Conservation (phyloP, 164 flowering plant species). For the Malania oleifera region DNA sequence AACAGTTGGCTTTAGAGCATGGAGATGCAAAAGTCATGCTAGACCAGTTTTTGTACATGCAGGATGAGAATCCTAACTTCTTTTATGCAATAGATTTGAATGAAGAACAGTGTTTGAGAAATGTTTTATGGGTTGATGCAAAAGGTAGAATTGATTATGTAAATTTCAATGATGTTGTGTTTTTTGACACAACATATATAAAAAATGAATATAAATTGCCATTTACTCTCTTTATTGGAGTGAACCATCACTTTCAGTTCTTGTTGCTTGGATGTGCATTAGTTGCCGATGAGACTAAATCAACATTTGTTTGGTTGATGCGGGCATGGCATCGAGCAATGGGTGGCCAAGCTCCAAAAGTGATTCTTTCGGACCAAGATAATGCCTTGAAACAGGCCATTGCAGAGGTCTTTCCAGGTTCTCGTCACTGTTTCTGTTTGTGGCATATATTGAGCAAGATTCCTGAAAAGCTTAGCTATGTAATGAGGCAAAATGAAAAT, state of each 20-base stretch:
- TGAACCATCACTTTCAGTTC: background rate
- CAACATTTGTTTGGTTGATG: background rate
- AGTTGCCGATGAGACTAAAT: background rate
- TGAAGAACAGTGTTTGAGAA: background rate
- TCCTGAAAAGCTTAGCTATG: background rate
- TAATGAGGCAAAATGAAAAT: background rate
- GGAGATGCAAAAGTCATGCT: background rate
- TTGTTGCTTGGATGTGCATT: background rate
- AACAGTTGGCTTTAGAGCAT: background rate
- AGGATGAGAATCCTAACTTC: background rate
- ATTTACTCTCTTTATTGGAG: background rate
- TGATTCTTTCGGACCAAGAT: background rate
- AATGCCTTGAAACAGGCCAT: background rate
- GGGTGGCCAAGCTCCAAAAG: background rate
- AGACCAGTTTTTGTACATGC: background rate
- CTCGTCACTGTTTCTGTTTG: background rate
- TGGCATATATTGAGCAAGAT: background rate
- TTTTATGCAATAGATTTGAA: background rate
- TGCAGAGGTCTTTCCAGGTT: background rate
- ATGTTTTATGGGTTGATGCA: constrained; percentile 2
- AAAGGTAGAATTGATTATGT: background rate
- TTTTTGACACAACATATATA: background rate
- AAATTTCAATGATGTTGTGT: background rate
- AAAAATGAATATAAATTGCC: background rate
- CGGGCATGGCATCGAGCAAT: background rate